Conservation (phyloP, 768 basidiomycete species). For the Lentinula lateritia region DNA sequence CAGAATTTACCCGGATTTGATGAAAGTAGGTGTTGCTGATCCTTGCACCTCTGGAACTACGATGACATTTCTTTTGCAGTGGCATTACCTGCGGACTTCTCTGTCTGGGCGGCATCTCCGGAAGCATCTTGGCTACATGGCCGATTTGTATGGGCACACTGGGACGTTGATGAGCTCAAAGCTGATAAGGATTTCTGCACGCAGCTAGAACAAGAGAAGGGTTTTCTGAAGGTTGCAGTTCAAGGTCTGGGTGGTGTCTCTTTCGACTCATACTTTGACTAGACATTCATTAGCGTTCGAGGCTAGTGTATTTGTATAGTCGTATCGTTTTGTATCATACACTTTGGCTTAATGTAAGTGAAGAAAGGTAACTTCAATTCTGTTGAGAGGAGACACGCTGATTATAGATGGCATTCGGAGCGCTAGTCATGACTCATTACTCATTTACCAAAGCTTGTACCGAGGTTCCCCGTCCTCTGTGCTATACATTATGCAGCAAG, state of each 20-base stretch:
- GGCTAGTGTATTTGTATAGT: no score
- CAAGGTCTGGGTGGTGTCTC: background rate
- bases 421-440: no score
- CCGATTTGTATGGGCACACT: slow-evolving; percentile 3
- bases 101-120: background rate
- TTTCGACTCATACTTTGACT: background rate
- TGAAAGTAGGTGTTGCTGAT: background rate
- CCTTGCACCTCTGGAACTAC: background rate
- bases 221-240: background rate
- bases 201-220: background rate
- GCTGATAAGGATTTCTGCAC: background rate
- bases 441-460: no score
- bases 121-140: slow-evolving; percentile 2
- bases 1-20: background rate
- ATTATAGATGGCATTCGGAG: no score
- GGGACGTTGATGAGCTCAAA: slow-evolving; percentile 3
- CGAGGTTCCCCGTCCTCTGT: no score
- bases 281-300: background rate
- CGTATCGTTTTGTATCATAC: no score
- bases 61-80: background rate
- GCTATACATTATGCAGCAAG: no score
- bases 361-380: no score
- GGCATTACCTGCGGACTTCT: background rate
- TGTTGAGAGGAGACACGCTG: no score
- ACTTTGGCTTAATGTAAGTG: no score